phyloP scores from a whole-genome alignment of 140 eudicot species.

The Senecio squalidus region DNA sequence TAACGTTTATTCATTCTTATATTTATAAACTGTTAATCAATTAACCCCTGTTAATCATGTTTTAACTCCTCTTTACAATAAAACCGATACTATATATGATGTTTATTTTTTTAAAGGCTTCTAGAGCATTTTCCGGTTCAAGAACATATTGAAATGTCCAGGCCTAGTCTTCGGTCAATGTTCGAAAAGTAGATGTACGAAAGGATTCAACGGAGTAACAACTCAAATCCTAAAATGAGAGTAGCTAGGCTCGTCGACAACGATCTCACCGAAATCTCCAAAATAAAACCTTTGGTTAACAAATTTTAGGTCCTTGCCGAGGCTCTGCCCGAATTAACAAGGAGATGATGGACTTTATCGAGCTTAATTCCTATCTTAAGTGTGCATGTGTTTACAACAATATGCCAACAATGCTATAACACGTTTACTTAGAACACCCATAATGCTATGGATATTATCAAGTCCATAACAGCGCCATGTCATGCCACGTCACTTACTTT shows the following conservation, averaged over 20 bases:
- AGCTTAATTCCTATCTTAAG: constrained; percentile 95
- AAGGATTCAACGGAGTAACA: constrained; percentile 33
- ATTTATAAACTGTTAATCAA: too few species aligned
- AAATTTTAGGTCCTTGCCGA: constrained; percentile 91
- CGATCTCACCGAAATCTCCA: constrained; percentile 73
- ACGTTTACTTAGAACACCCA: too few species aligned
- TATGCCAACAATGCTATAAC: too few species aligned
- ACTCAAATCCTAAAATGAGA: constrained; percentile 58
- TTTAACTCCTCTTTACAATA: constrained; percentile 59
- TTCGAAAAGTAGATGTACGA: constrained; percentile 31
- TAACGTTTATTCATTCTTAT: too few species aligned
- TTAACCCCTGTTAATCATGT: too few species aligned
- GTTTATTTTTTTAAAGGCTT: constrained; percentile 81
- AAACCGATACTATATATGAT: constrained; percentile 59
- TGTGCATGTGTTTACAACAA: too few species aligned
- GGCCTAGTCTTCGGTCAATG: constrained; percentile 44
- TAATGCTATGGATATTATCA: too few species aligned
- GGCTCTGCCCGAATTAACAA: constrained; percentile 90
- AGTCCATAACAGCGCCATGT: too few species aligned
- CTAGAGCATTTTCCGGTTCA: constrained; percentile 86
- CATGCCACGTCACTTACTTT: too few species aligned
- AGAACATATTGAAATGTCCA: constrained; percentile 70
- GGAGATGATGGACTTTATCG: constrained; percentile 90
- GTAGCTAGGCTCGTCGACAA: constrained; percentile 89
- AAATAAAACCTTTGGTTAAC: constrained; percentile 59